Base-by-base conservation (phyloP, 352 stramenopile species). In the Globisporangium alternatum region DNA sequence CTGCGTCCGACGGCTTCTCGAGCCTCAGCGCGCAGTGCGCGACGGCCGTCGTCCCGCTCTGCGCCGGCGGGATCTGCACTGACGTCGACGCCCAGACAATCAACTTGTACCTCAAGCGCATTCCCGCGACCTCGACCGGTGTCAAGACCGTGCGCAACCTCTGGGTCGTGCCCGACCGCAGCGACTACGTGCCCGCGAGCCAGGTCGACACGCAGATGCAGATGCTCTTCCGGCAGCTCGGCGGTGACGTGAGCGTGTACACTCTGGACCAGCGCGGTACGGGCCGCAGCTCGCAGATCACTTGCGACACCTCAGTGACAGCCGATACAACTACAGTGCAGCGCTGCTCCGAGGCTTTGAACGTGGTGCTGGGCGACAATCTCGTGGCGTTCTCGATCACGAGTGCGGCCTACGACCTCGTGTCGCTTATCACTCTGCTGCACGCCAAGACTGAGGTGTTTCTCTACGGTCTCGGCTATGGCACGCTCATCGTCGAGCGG, bases 391-490 rank as follows among this genome's bases (percentile, higher is more conserved):
- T 92, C 65, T 94, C 86, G 25, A 62, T 94, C 44, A 78, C 81
- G 7, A 91, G 83, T 58, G 80, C 74, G 1, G 76, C 83, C 37
- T 70, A 74, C 37, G 86, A 94, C 60, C 47, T 92, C 30, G 81
- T 85, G 49, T 66, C 68, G 25, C 60, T 90, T 28, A 80, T 92
- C 54, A 80, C 75, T 6, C 45, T 82, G 19, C 48, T 72, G 22
- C 77, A 83, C 30, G 59, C 70, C 9, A 66, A 69, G 8, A 75
- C 75, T n/a, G 62, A 73, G 43, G 75, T 82, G 49, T 75, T 82
- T 39, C 64, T 92, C 0, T 94, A 94, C 68, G 81, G 81, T 0
- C 61, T 92, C 7, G 83, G 83, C 15, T 88, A 88, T 48, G 85
- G 83, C n/a, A 86, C 85, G 30, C 75, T 80, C 33, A 61, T 90